phyloP scores from a whole-genome alignment of 768 basidiomycete species.

The Suillus clintonianus region DNA sequence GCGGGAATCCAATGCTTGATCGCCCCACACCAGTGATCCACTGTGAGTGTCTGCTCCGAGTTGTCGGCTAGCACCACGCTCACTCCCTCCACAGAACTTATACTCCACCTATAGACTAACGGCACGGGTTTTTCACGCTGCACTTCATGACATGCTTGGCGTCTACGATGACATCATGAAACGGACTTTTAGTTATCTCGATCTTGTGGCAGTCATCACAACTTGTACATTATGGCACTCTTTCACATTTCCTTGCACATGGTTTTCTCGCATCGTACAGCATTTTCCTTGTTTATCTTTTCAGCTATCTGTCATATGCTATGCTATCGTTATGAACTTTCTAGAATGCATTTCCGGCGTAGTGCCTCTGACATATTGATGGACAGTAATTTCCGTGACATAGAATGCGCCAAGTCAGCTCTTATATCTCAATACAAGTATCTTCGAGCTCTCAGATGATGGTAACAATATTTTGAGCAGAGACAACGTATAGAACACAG shows the following conservation, averaged over 20 bases:
- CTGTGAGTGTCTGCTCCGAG: background rate
- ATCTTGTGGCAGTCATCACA: background rate
- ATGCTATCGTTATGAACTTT: background rate
- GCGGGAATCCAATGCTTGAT: constrained; percentile 17
- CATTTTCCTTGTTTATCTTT: background rate
- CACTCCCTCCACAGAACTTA: background rate
- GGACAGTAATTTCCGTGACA: background rate
- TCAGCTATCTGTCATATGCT: background rate
- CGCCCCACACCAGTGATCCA: constrained; percentile 13
- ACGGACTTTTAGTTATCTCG: background rate
- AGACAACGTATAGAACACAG: background rate
- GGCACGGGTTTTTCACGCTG: background rate
- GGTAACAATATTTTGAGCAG: background rate
- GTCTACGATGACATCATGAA: background rate
- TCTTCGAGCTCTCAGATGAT: background rate
- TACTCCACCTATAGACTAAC: background rate
- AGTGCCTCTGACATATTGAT: background rate
- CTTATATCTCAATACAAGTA: background rate
- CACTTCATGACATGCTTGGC: background rate
- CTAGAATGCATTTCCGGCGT: background rate
- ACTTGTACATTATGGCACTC: constrained; percentile 1
- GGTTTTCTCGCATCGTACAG: background rate
- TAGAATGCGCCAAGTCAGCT: background rate
- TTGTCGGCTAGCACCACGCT: background rate
- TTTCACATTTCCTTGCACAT: background rate